Base-by-base conservation (phyloP, 768 basidiomycete species). In the Macrocybe gigantea region DNA sequence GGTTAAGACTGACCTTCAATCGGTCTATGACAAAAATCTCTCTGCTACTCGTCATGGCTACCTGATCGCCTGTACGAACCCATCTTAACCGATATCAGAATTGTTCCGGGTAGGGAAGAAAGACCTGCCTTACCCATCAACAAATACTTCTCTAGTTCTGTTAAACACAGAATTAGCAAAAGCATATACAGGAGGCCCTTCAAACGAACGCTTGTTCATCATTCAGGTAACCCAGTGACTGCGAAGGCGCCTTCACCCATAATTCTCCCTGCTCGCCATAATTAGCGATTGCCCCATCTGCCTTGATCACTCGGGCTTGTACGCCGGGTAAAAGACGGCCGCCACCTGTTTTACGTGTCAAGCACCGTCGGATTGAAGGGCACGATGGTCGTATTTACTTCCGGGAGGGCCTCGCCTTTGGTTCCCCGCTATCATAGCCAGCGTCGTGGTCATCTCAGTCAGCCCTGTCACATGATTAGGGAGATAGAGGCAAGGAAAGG, bases 51-150 rank as follows among this genome's bases (percentile, higher is more conserved):
- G 69, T 70, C 39, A 84, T 63, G 5, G 65, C 49, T 9, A 79
- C 82, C 55, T 81, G 73, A 51, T 84, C 82, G 1, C 82, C 84
- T 1, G 85, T 85, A 42, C 69, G 69, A 12, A 83, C 60, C 85
- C 83, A 85, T 29, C 78, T 79, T 49, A 8, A 30, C 13, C n/a
- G 22, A 33, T n/a, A 7, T 49, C 37, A 53, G 13, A 39, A 38
- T 29, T 29, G n/a, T 14, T 14, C 31, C 14, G 14, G 14, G 31
- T 13, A 38, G 13, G 29, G 38, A 38, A 11, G 44, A n/a, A 48
- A 58, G 45, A 45, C 12, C 30, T 8, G 15, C 52, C 68, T 50
- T 54, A 81, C 79, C 82, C 83, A 50, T 84, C 67, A 14, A 74
- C 52, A 57, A 85, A 85, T 0, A 76, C 79, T 49, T 80, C 78